Conservation (phyloP, 148 eudicot genomes). For the Bassia scoparia region DNA sequence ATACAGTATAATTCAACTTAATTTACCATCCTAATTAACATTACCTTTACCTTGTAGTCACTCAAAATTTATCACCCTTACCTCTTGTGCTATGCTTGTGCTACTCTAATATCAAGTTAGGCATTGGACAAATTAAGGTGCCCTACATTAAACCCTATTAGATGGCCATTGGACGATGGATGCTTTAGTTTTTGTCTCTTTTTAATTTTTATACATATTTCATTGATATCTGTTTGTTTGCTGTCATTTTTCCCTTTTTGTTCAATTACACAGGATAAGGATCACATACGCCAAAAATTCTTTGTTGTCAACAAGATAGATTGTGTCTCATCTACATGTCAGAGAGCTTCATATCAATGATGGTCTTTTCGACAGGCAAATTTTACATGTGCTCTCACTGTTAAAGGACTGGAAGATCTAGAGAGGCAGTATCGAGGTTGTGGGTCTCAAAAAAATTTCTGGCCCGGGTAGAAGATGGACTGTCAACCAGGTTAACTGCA, state of each 20-base stretch:
- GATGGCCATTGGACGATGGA: too few species aligned
- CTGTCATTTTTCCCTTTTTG: neutral
- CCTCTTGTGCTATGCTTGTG: too few species aligned
- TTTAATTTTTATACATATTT: neutral
- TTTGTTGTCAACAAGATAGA: slow-evolving; percentile 91
- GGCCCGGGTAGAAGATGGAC: slow-evolving; percentile 79
- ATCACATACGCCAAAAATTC: slow-evolving; percentile 62
- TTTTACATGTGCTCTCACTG: slow-evolving; percentile 85
- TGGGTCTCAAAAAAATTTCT: slow-evolving; percentile 64
- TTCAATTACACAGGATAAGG: slow-evolving; percentile 38
- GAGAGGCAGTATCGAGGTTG: slow-evolving; percentile 71
- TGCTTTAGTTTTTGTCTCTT: neutral
- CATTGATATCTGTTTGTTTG: neutral
- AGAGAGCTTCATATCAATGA: slow-evolving; percentile 37
- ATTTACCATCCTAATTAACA: too few species aligned
- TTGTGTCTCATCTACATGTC: slow-evolving; percentile 41
- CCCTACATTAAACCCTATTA: too few species aligned
- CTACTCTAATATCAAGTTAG: too few species aligned
- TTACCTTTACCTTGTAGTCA: too few species aligned
- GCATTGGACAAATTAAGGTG: too few species aligned
- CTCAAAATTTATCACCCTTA: too few species aligned
- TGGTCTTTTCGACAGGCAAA: slow-evolving; percentile 41
- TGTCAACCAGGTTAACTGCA: slow-evolving; percentile 66
- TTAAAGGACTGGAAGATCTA: slow-evolving; percentile 68
- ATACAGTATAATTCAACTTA: too few species aligned